Evolutionary conservation across 169 alveolate genomes (phyloP).

Genomic region (Cyclospora cayetanensis): DNA sequence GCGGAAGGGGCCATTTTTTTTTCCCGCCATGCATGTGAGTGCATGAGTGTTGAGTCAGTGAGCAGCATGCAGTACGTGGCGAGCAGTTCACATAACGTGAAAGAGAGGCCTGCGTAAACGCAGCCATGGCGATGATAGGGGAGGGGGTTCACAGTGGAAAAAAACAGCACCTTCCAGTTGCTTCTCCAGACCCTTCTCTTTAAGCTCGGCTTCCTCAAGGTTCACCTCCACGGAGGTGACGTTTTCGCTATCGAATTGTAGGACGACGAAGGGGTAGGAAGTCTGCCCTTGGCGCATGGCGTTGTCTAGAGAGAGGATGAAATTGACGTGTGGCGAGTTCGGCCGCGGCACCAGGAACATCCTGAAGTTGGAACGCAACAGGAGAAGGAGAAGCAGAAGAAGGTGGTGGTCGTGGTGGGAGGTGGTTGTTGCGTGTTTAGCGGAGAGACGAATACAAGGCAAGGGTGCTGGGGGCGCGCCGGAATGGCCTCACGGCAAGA

Average conservation of each 20-base stretch:
- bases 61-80: too few relatives aligned
- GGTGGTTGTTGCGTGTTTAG: too few relatives aligned
- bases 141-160: too few relatives aligned
- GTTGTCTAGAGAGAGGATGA: conserved; percentile 91
- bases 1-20: too few relatives aligned
- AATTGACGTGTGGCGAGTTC: conserved; percentile 92
- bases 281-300: conserved; percentile 98
- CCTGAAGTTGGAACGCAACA: conserved; percentile 48
- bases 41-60: too few relatives aligned
- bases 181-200: conserved; percentile 84
- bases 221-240: conserved; percentile 91
- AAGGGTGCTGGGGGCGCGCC: too few relatives aligned
- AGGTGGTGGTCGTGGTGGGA: too few relatives aligned
- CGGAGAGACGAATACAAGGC: too few relatives aligned
- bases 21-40: too few relatives aligned
- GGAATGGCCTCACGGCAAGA: too few relatives aligned
- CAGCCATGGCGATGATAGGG: too few relatives aligned
- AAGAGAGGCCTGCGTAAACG: neutral
- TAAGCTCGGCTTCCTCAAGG: conserved; percentile 88
- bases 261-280: conserved; percentile 93
- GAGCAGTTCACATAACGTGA: too few relatives aligned
- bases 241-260: conserved; percentile 94
- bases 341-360: conserved; percentile 96
- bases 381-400: neutral
- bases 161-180: conserved; percentile 82